A percentile compares a stretch with the other conserved stretches of the same genome.
Evolutionary conservation across 108 stramenopile species (phyloP).

Genomic region (Phaeodactylum tricornutum): DNA sequence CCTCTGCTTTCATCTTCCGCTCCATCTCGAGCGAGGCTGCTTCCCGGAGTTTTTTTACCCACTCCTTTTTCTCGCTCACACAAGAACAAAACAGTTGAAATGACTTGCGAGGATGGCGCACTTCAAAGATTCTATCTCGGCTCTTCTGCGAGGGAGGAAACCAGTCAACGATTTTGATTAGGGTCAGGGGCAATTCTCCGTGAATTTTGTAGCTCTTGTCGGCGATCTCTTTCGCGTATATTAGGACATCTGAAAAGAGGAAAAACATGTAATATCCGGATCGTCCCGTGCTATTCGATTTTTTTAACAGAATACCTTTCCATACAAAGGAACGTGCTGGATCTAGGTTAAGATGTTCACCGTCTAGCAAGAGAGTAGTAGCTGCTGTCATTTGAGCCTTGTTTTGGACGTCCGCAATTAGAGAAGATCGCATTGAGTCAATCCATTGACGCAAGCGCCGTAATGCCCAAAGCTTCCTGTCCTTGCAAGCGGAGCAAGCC

Average conservation of each 20-base stretch:
- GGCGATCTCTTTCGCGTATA: conserved; percentile 36
- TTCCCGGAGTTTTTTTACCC: conserved; percentile 24
- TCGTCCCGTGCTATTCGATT: conserved; percentile 62
- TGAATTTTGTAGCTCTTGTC: conserved; percentile 16
- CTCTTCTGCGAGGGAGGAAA: conserved; percentile 31
- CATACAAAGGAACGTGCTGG: conserved; percentile 68
- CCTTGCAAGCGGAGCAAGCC: conserved; percentile 1
- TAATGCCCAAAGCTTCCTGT: conserved; percentile 26
- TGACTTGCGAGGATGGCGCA: conserved; percentile 88
- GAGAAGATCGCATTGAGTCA: conserved; percentile 31
- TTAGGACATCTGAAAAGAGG: conserved; percentile 82
- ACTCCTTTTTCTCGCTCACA: conserved; percentile 19
- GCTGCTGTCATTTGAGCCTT: conserved; percentile 54
- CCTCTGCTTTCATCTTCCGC: conserved; percentile 27
- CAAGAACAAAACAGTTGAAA: conserved; percentile 57
- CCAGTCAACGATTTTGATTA: conserved; percentile 82
- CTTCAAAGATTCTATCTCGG: conserved; percentile 55
- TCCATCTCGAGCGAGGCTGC: conserved; percentile 28
- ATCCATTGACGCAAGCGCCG: conserved; percentile 54
- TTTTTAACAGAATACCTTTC: conserved; percentile 83
- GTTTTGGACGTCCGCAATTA: conserved; percentile 31
- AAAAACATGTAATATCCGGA: conserved; percentile 79
- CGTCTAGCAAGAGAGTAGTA: conserved; percentile 54
- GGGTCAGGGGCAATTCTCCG: conserved; percentile 73
- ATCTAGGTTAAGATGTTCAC: conserved; percentile 69